These are phyloP conservation scores for fission yeast (Schizosaccharomyces pombe) DNA, from an alignment of 805 yeast genomes.

Conservation along the genomic window ASM294v3 CU329670.1:5134501-5135000, in stretches of 20 bases:
- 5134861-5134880: neutral
- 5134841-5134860: neutral
- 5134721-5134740: neutral
- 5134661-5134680: neutral
- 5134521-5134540: neutral
- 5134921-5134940: conserved; percentile 5
- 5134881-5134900: neutral
- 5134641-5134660: neutral
- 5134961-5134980: neutral
- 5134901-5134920: neutral
- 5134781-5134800: conserved; percentile 5
- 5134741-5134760: neutral
- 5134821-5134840: neutral
- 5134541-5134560: neutral
- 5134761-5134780: neutral
- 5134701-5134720: neutral
- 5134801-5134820: conserved; percentile 2
- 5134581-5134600: neutral
- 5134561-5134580: neutral
- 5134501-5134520: neutral
- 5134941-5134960: neutral
- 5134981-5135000: neutral
- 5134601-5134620: neutral
- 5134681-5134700: neutral
- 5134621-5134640: neutral